A percentile compares a stretch with the other conserved stretches of the same genome.
Conservation (phyloP, 331 rosid genomes). For the Quercus lobata region DNA sequence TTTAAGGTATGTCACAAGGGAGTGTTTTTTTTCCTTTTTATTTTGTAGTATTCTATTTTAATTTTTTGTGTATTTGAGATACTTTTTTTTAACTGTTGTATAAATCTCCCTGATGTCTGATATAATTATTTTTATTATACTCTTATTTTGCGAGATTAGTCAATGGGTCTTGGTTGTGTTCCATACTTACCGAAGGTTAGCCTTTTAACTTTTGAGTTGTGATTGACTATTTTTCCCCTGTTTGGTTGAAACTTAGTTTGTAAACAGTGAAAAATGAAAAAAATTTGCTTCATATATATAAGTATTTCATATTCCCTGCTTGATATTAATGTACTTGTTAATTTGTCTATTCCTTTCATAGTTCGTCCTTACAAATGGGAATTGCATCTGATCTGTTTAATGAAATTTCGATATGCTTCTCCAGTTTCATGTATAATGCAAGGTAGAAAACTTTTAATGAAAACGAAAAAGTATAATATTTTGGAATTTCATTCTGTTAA, state of each 20-base stretch:
- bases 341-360: background rate
- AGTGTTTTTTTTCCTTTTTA: background rate
- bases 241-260: background rate
- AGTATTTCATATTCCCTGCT: background rate
- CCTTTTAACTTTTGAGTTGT: conserved; percentile 3
- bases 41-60: background rate
- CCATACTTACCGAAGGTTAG: conserved; percentile 97
- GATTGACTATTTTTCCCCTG: background rate
- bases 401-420: background rate
- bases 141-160: conserved; percentile 60
- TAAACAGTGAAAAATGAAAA: background rate
- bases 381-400: background rate
- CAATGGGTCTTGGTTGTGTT: conserved; percentile 95
- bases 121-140: conserved; percentile 14
- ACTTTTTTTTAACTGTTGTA: conserved; percentile 1
- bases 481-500: background rate
- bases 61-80: background rate
- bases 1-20: conserved; percentile 65
- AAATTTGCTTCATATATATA: no score
- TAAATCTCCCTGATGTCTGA: conserved; percentile 20
- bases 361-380: background rate
- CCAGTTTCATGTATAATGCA: background rate
- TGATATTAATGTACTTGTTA: background rate
- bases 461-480: background rate
- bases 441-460: background rate